Evolutionary conservation across 768 basidiomycete species (phyloP).

Genomic region (Boletus pseudo-olivaceus): DNA sequence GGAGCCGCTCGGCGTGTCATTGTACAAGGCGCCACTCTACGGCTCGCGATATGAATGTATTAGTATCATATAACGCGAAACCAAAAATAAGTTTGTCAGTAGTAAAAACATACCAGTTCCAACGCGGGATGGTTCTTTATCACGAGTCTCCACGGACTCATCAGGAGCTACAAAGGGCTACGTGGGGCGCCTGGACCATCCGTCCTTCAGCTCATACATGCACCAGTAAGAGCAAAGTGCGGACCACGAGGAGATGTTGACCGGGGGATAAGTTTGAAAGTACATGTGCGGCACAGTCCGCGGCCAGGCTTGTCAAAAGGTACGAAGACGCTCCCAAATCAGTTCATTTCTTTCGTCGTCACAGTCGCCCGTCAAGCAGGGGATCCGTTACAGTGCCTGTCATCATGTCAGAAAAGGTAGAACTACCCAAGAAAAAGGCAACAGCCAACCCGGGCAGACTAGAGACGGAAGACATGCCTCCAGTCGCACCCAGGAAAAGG

Average conservation of each 20-base stretch:
- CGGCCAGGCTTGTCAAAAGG: conserved; percentile 7
- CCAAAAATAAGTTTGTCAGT: conserved; percentile 3
- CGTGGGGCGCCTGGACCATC: too few species aligned
- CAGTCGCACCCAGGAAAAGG: conserved; percentile 25
- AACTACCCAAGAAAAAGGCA: conserved; percentile 23
- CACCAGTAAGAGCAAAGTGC: not conserved
- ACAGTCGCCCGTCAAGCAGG: conserved; percentile 12
- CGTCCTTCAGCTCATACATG: not conserved
- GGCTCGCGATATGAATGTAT: not conserved
- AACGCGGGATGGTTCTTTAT: not conserved
- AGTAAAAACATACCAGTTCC: not conserved
- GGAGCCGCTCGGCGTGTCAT: not conserved
- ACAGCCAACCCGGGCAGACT: conserved; percentile 8
- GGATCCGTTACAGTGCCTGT: conserved; percentile 4
- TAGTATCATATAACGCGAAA: not conserved
- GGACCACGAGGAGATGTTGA: not conserved
- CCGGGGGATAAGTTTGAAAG: not conserved
- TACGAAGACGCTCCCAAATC: conserved; percentile 28
- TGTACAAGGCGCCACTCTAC: conserved; percentile 4
- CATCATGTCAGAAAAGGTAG: conserved; percentile 28
- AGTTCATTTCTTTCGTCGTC: conserved; percentile 13
- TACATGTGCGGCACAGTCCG: conserved; percentile 20
- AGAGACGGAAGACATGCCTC: conserved; percentile 17
- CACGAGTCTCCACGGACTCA: not conserved
- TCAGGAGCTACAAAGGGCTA: not conserved